A percentile compares a stretch with the other conserved stretches of the same genome.
Conservation (phyloP, 805 yeast species). For the Pichia nanzhaoensis region DNA sequence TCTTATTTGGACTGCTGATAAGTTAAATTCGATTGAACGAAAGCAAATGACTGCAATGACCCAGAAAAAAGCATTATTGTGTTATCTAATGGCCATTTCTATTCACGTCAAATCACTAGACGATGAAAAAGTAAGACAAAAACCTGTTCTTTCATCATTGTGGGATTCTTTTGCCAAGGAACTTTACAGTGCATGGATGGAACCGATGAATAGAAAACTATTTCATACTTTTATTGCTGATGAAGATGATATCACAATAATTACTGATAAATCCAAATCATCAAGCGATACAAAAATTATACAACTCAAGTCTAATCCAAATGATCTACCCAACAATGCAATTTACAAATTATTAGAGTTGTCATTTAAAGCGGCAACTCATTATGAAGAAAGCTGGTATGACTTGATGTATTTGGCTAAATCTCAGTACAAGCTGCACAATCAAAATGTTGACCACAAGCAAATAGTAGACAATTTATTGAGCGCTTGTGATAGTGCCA, state of each 20-base stretch:
- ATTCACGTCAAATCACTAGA: conserved; percentile 24
- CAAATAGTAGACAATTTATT: conserved; percentile 37
- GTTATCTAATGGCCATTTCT: conserved; percentile 69
- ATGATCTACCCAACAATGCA: conserved; percentile 12
- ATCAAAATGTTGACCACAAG: conserved; percentile 6
- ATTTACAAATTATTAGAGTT: conserved; percentile 32
- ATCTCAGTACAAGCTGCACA: conserved; percentile 44
- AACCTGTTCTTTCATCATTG: conserved; percentile 36
- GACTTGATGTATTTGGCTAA: conserved; percentile 53
- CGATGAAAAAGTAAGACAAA: conserved; percentile 18
- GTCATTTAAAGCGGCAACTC: conserved; percentile 42
- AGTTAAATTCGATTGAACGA: conserved; percentile 55
- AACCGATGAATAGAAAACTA: conserved; percentile 60
- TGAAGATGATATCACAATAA: not conserved
- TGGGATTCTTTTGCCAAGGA: conserved; percentile 54
- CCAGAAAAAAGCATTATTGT: conserved; percentile 64
- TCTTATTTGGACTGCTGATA: conserved; percentile 87
- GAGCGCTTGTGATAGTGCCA: conserved; percentile 40
- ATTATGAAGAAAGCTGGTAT: conserved; percentile 52
- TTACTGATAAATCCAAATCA: too few species aligned
- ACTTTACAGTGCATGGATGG: conserved; percentile 48
- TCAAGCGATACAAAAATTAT: not conserved
- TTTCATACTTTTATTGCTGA: conserved; percentile 33
- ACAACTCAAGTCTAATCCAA: not conserved
- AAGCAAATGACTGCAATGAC: conserved; percentile 52